phyloP scores from a whole-genome alignment of 2,329 filamentous ascomycete genomes.

The Stachybotrys chlorohalonatus region DNA sequence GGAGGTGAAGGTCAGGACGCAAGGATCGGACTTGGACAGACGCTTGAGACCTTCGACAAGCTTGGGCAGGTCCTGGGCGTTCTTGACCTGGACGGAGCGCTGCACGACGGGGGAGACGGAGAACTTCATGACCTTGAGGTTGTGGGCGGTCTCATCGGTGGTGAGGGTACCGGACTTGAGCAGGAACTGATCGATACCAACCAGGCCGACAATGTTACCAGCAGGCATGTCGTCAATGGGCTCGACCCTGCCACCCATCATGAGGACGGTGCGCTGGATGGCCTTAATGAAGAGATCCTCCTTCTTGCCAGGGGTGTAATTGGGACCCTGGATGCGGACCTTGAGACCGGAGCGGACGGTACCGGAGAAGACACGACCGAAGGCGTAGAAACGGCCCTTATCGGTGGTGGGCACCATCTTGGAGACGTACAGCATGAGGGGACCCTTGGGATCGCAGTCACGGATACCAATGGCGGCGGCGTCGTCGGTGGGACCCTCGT shows the following conservation, averaged over 20 bases:
- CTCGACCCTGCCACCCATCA: conserved; percentile 99
- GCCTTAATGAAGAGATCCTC: conserved; percentile 99
- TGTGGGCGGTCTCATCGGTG: conserved; percentile 95
- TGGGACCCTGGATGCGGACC: conserved; percentile 99
- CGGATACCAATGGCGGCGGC: conserved; percentile 92
- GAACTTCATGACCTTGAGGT: conserved; percentile 99
- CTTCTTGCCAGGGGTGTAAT: conserved; percentile 98
- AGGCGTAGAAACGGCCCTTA: conserved; percentile 99
- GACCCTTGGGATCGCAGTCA: conserved; percentile 94
- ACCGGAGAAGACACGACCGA: conserved; percentile 99
- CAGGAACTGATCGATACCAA: conserved; percentile 99
- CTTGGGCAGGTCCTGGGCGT: conserved; percentile 99
- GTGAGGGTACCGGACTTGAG: conserved; percentile 99
- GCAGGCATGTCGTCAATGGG: conserved; percentile 98
- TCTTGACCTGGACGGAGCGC: conserved; percentile 99
- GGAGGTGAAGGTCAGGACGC: conserved; percentile 82
- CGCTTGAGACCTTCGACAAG: conserved; percentile 99
- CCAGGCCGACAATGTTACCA: conserved; percentile 99
- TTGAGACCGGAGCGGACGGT: conserved; percentile 96
- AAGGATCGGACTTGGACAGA: conserved; percentile 99
- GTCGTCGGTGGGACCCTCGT: conserved; percentile 94
- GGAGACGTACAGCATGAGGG: conserved; percentile 99
- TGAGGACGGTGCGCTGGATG: conserved; percentile 98
- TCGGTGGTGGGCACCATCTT: conserved; percentile 99
- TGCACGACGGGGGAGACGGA: conserved; percentile 98